These are phyloP conservation scores for Jackrogersella multiformis DNA, from an alignment of 495 filamentous ascomycete species.

Conservation along the genomic window DNA sequence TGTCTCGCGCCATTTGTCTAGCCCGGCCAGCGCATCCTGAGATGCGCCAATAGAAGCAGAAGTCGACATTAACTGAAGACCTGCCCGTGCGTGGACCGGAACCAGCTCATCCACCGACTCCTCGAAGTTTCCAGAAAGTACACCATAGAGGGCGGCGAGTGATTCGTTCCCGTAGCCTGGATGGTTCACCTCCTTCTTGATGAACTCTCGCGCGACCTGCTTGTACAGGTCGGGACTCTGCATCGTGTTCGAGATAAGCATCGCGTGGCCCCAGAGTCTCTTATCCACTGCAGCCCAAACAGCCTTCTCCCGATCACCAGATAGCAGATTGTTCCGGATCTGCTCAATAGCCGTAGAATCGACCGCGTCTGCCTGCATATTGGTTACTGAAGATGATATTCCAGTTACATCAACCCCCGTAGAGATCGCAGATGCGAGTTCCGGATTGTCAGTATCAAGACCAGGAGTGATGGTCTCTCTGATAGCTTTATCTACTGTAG, in stretches of 20 bases:
- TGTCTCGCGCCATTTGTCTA: slow-evolving; percentile 95
- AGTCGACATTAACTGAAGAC: slow-evolving; percentile 86
- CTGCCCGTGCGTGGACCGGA: slow-evolving; percentile 90
- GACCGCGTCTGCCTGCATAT: slow-evolving; percentile 65
- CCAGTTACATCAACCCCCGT: slow-evolving; percentile 37
- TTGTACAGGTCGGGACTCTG: slow-evolving; percentile 72
- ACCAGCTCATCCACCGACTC: slow-evolving; percentile 97
- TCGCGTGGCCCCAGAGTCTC: slow-evolving; percentile 93
- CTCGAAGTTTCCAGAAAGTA: slow-evolving; percentile 92
- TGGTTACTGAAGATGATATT: slow-evolving; percentile 34
- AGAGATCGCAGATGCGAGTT: slow-evolving; percentile 37
- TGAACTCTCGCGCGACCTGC: slow-evolving; percentile 92
- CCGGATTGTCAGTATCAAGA: slow-evolving; percentile 44
- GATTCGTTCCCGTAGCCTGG: slow-evolving; percentile 79
- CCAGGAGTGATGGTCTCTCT: slow-evolving; percentile 77
- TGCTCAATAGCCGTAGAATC: slow-evolving; percentile 72
- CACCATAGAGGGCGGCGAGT: slow-evolving; percentile 87
- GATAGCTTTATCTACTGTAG: slow-evolving; percentile 75
- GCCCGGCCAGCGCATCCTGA: slow-evolving; percentile 79
- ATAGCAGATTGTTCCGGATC: slow-evolving; percentile 74
- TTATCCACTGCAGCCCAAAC: slow-evolving; percentile 95
- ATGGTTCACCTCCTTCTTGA: slow-evolving; percentile 88
- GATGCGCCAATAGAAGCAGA: slow-evolving; percentile 66
- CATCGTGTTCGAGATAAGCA: slow-evolving; percentile 88
- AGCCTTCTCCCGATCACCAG: slow-evolving; percentile 88